Conservation (phyloP, 1,284 basidiomycete genomes). For the Vanrija sp. region DNA sequence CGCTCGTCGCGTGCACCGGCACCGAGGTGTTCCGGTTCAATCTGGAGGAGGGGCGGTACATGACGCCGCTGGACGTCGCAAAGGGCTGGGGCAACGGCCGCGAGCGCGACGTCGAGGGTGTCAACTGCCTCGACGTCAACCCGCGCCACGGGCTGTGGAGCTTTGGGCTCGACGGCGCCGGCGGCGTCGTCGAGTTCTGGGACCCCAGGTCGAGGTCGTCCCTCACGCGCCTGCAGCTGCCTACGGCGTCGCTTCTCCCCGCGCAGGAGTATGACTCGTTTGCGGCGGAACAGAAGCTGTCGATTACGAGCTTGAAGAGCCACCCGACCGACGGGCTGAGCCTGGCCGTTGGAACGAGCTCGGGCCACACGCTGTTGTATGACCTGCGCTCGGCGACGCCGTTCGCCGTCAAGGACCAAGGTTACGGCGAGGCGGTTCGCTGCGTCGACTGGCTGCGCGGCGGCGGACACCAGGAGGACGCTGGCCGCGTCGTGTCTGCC, state of each 20-base stretch:
- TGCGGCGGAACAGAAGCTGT: conserved; percentile 51
- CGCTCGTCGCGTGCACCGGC: conserved; percentile 70
- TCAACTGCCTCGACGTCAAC: conserved; percentile 91
- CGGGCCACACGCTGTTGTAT: conserved; percentile 90
- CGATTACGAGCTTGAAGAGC: conserved; percentile 79
- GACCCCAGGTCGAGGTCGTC: conserved; percentile 78
- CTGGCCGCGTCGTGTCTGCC: conserved; percentile 75
- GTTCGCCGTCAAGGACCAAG: conserved; percentile 91
- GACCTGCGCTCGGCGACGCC: conserved; percentile 82
- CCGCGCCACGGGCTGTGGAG: conserved; percentile 85
- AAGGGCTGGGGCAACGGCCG: conserved; percentile 56
- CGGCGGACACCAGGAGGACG: conserved; percentile 72
- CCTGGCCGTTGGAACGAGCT: conserved; percentile 89
- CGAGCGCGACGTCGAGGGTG: conserved; percentile 62
- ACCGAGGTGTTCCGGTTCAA: conserved; percentile 90
- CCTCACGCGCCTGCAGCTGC: conserved; percentile 62
- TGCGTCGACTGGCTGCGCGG: conserved; percentile 87
- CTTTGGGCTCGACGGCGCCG: conserved; percentile 64
- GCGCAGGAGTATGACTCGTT: conserved; percentile 33
- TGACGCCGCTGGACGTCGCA: conserved; percentile 62
- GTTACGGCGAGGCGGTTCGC: conserved; percentile 88
- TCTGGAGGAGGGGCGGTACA: conserved; percentile 89
- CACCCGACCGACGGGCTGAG: conserved; percentile 78
- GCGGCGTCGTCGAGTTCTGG: conserved; percentile 90
- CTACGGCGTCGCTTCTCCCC: conserved; percentile 59